These are phyloP conservation scores for Plectosphaerella cucumerina DNA, from an alignment of 2,329 filamentous ascomycete genomes.

Conservation along the genomic window DNA sequence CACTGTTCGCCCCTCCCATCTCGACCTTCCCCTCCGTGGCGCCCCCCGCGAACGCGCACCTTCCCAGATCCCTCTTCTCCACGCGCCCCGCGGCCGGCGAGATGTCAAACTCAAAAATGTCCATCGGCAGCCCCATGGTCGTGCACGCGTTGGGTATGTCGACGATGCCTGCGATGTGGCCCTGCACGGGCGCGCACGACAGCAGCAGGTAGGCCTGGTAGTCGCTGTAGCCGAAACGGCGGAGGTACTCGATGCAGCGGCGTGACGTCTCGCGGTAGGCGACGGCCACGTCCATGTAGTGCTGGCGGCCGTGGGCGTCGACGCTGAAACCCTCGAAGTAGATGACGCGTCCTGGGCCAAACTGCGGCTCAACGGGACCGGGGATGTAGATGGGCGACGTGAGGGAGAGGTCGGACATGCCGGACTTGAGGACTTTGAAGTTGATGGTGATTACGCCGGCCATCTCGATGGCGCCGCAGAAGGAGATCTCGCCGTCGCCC, in stretches of 20 bases:
- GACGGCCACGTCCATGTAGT: conserved; percentile 81
- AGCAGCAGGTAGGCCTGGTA: conserved; percentile 84
- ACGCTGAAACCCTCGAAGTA: conserved; percentile 91
- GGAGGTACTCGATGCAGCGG: conserved; percentile 72
- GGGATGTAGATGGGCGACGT: conserved; percentile 83
- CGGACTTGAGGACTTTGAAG: conserved; percentile 81
- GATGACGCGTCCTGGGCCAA: conserved; percentile 74
- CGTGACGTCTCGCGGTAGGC: conserved; percentile 81
- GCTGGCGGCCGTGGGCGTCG: conserved; percentile 82
- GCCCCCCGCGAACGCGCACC: conserved; percentile 60
- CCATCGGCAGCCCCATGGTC: conserved; percentile 82
- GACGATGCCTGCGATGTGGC: conserved; percentile 84
- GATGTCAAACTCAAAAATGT: conserved; percentile 95
- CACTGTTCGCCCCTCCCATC: conserved; percentile 40
- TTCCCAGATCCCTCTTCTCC: conserved; percentile 23
- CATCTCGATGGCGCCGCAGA: conserved; percentile 91
- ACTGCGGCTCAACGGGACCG: conserved; percentile 83
- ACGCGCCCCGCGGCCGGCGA: conserved; percentile 55
- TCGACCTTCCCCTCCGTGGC: conserved; percentile 38
- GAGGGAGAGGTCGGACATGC: conserved; percentile 68
- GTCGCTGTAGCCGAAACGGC: conserved; percentile 64
- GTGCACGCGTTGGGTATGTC: conserved; percentile 91
- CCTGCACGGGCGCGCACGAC: conserved; percentile 82
- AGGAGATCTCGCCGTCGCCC: conserved; percentile 88
- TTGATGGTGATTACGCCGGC: conserved; percentile 87